Evolutionary conservation across 1,139 yeast species (phyloP).

Genomic region (Pichia sp.): DNA sequence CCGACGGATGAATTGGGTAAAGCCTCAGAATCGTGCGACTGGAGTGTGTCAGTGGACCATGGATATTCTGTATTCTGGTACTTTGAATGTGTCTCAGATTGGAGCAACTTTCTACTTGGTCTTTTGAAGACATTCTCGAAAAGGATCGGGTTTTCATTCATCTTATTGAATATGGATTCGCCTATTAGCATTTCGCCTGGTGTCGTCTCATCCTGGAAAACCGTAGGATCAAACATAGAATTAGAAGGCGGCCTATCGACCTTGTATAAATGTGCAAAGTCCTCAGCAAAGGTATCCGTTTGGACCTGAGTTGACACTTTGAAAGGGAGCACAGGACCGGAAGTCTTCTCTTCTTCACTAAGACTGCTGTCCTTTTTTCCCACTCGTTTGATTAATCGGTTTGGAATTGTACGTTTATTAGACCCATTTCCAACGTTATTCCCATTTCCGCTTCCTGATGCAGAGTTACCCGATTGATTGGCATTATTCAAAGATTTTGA

Average conservation of each 20-base stretch:
- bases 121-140: conserved; percentile 45
- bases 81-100: background rate
- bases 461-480: conserved; percentile 26
- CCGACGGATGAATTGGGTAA: background rate
- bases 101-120: conserved; percentile 22
- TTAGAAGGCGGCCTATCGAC: conserved; percentile 55
- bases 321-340: conserved; percentile 27
- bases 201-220: conserved; percentile 35
- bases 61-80: conserved; percentile 5
- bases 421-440: conserved; percentile 1
- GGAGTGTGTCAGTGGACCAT: conserved; percentile 6
- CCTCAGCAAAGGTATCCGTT: conserved; percentile 16
- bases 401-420: conserved; percentile 49
- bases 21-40: background rate
- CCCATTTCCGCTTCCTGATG: conserved; percentile 25
- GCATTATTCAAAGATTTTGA: background rate
- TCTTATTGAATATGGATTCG: conserved; percentile 21
- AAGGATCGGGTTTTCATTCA: conserved; percentile 40
- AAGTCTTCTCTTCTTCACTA: conserved; percentile 15
- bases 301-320: conserved; percentile 25
- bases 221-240: conserved; percentile 55
- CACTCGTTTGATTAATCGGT: conserved; percentile 41
- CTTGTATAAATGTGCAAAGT: conserved; percentile 28
- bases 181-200: conserved; percentile 22
- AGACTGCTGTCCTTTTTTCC: conserved; percentile 23